These are phyloP conservation scores for Rhodotorula taiwanensis DNA, from an alignment of 768 basidiomycete genomes.

Conservation along the genomic window DNA sequence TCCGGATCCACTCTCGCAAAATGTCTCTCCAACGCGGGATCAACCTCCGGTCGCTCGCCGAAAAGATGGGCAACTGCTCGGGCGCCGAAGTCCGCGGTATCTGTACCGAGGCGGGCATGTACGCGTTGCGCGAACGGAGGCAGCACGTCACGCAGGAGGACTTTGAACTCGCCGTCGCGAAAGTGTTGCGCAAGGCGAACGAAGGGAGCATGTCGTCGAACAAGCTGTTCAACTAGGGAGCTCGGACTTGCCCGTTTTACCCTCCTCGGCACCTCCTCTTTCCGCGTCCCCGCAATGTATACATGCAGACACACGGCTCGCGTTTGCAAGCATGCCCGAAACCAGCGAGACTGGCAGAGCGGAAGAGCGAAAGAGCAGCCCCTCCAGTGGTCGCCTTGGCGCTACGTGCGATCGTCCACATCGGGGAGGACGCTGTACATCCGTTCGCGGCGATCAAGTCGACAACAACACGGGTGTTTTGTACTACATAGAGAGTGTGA, in stretches of 20 bases:
- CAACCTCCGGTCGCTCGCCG: constrained; percentile 87
- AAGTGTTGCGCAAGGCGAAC: constrained; percentile 80
- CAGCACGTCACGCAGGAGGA: constrained; percentile 98
- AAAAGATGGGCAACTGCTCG: constrained; percentile 99
- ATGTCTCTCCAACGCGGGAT: constrained; percentile 98
- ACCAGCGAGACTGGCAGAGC: too few species aligned
- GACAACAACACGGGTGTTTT: too few species aligned
- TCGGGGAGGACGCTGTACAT: not conserved
- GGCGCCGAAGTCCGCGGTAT: constrained; percentile 97
- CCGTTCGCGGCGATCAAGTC: too few species aligned
- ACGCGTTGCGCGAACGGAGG: constrained; percentile 84
- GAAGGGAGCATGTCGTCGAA: constrained; percentile 91
- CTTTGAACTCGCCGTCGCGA: constrained; percentile 96
- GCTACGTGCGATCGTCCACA: too few species aligned
- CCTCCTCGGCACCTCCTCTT: too few species aligned
- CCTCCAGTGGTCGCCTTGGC: too few species aligned
- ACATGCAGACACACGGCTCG: too few species aligned
- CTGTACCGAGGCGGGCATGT: constrained; percentile 98
- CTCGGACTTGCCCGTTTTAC: too few species aligned
- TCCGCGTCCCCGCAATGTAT: too few species aligned
- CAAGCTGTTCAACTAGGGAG: constrained; percentile 65
- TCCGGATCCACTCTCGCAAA: constrained; percentile 95
- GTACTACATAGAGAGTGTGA: not conserved
- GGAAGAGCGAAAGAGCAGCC: too few species aligned
- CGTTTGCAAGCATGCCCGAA: too few species aligned